Evolutionary conservation across 495 filamentous ascomycete genomes (phyloP).

Genomic region (Talaromyces stipitatus): DNA sequence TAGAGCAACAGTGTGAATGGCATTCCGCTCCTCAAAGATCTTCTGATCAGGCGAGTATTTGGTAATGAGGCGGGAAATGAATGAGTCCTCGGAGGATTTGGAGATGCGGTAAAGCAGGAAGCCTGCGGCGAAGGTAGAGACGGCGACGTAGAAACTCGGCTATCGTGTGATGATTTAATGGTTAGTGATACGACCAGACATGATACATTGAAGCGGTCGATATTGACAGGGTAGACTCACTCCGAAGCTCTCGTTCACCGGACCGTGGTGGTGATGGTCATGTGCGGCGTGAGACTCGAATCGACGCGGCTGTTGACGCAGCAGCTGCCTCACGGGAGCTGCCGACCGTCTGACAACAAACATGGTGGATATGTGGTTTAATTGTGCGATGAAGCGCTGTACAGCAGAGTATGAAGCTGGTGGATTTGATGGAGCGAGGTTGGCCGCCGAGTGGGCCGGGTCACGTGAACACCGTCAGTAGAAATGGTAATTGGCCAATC

Average conservation of each 20-base stretch:
- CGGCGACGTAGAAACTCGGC: conserved; percentile 58
- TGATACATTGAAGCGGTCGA: too few relatives aligned
- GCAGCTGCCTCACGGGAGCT: conserved; percentile 32
- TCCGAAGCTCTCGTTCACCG: conserved; percentile 56
- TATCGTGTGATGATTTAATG: conserved; percentile 18
- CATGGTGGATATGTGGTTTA: conserved; percentile 31
- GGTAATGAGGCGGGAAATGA: conserved; percentile 49
- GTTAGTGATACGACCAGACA: conserved; percentile 6
- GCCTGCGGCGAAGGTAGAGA: conserved; percentile 49
- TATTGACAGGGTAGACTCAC: too few relatives aligned
- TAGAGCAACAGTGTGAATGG: conserved; percentile 52
- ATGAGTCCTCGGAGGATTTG: conserved; percentile 39
- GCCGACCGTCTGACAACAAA: conserved; percentile 37
- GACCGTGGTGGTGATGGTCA: conserved; percentile 33
- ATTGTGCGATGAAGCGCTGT: conserved; percentile 11
- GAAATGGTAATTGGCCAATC: background rate
- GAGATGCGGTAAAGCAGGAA: conserved; percentile 49
- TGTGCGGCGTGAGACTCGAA: conserved; percentile 34
- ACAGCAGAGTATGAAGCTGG: background rate
- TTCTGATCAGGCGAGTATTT: conserved; percentile 42
- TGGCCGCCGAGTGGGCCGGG: conserved; percentile 12
- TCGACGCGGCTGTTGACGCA: conserved; percentile 38
- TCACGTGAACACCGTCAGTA: conserved; percentile 3
- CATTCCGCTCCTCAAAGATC: conserved; percentile 51
- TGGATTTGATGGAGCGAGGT: conserved; percentile 4